Conservation (phyloP, 192 early-diverging fungal species). For the Phycomyces nitens region DNA sequence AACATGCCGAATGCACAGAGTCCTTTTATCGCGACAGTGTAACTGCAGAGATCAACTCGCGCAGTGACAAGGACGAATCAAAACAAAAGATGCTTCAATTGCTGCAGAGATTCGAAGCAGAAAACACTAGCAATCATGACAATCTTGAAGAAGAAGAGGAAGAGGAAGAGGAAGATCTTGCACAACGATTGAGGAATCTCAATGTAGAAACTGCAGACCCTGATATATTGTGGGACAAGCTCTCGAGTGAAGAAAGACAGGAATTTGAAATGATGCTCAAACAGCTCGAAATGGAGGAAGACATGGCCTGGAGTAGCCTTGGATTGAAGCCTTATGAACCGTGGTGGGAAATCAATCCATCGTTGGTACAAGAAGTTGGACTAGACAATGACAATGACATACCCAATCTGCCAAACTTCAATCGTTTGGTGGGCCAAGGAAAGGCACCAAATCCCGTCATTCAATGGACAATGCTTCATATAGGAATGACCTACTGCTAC, state of each 20-base stretch:
- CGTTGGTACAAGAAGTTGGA: background rate
- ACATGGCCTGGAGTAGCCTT: background rate
- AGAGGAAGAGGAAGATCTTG: slow-evolving; percentile 41
- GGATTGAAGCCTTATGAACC: background rate
- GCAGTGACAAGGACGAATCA: background rate
- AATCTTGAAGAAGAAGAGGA: slow-evolving; percentile 24
- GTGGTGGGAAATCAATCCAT: slow-evolving; percentile 10
- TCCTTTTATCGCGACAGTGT: slow-evolving; percentile 60
- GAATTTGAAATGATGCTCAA: slow-evolving; percentile 48
- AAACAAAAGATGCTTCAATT: slow-evolving; percentile 51
- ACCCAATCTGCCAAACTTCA: background rate
- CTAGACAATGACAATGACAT: background rate
- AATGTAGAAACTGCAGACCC: slow-evolving; percentile 44
- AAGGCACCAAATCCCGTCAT: background rate
- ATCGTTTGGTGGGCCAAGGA: background rate
- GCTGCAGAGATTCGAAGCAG: slow-evolving; percentile 43
- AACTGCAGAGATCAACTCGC: slow-evolving; percentile 47
- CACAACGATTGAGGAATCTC: slow-evolving; percentile 39
- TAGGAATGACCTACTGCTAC: slow-evolving; percentile 19
- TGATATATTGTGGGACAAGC: slow-evolving; percentile 43
- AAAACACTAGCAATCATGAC: slow-evolving; percentile 28
- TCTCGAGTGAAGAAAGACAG: slow-evolving; percentile 43
- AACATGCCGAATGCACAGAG: slow-evolving; percentile 40
- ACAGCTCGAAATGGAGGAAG: slow-evolving; percentile 4
- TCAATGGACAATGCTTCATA: slow-evolving; percentile 12